phyloP scores from a whole-genome alignment of 1,139 yeast species.

The Dujonia santamariae region DNA sequence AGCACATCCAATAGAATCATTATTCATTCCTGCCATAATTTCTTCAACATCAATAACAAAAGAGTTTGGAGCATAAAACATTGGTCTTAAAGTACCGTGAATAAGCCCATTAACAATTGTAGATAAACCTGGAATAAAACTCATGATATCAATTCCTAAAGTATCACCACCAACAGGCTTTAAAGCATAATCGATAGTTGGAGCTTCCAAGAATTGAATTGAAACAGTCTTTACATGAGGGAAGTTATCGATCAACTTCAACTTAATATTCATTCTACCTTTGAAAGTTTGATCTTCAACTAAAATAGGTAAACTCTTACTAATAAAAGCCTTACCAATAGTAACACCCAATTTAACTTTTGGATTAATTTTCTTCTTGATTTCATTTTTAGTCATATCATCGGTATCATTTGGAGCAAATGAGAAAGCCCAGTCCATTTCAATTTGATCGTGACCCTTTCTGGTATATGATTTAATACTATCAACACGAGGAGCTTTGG shows the following conservation, averaged over 20 bases:
- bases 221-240: constrained; percentile 75
- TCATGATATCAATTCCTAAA: constrained; percentile 78
- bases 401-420: constrained; percentile 80
- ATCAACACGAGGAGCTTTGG: constrained; percentile 73
- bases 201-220: constrained; percentile 71
- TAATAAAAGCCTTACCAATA: constrained; percentile 72
- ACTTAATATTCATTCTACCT: constrained; percentile 67
- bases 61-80: constrained; percentile 81
- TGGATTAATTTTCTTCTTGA: constrained; percentile 68
- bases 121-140: constrained; percentile 75
- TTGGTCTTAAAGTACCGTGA: constrained; percentile 68
- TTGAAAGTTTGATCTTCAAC: constrained; percentile 76
- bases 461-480: constrained; percentile 70
- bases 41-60: constrained; percentile 73
- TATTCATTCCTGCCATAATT: constrained; percentile 56
- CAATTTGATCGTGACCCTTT: constrained; percentile 61
- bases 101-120: constrained; percentile 69
- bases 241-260: constrained; percentile 59
- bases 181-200: constrained; percentile 70
- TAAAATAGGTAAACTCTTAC: constrained; percentile 69
- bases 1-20: constrained; percentile 66
- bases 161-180: constrained; percentile 91
- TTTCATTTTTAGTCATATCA: constrained; percentile 75
- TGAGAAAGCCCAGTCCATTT: constrained; percentile 81
- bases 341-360: constrained; percentile 78